These are phyloP conservation scores for Populus alba DNA, from an alignment of 345 rosid genomes.

Conservation along the genomic window DNA sequence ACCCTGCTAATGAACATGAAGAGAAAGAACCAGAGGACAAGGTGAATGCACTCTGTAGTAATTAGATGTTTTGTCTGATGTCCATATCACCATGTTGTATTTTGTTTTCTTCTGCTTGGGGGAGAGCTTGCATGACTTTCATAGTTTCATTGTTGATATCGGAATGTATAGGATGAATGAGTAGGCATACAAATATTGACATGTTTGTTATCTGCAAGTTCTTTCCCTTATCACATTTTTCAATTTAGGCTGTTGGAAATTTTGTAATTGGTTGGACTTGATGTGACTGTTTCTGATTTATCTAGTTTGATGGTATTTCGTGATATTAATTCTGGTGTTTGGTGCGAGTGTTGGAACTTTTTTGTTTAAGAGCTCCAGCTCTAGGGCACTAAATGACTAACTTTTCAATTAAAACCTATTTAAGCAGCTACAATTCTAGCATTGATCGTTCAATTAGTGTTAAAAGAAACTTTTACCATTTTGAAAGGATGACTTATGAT, in stretches of 20 bases:
- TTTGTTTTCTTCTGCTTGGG: background rate
- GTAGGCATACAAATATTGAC: background rate
- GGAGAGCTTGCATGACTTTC: background rate
- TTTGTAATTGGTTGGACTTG: background rate
- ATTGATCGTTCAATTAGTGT: background rate
- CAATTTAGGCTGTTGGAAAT: background rate
- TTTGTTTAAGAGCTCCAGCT: background rate
- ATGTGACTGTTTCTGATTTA: background rate
- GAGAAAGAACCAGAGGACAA: constrained; percentile 22
- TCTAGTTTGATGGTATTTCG: background rate
- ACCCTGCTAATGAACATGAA: constrained; percentile 9
- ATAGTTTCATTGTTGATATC: background rate
- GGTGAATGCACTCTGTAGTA: constrained; percentile 4
- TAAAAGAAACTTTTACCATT: background rate
- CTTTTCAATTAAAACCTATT: background rate
- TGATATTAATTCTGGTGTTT: background rate
- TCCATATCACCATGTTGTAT: background rate
- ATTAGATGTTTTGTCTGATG: background rate
- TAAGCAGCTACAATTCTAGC: background rate
- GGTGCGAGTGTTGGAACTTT: background rate
- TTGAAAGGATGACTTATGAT: background rate
- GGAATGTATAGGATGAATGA: background rate
- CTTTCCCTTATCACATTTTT: background rate
- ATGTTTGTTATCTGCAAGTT: background rate
- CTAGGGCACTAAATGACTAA: background rate